Conservation (phyloP, 192 early-diverging fungal species). For the Geranomyces variabilis region DNA sequence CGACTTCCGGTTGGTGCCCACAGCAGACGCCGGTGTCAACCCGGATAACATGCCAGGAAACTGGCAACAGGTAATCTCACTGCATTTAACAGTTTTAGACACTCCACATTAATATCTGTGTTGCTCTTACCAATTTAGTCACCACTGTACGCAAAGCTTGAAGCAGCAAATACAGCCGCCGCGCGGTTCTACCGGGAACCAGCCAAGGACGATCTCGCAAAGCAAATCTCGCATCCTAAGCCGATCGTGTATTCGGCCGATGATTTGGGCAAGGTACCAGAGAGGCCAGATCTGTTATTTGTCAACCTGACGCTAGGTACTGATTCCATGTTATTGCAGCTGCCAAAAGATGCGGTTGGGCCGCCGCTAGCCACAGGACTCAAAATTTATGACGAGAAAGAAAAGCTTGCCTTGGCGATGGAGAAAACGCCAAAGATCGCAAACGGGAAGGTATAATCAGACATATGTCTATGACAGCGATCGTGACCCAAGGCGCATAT, state of each 20-base stretch:
- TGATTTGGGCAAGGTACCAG: neutral
- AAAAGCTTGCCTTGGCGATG: neutral
- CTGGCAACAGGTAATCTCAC: slow-evolving; percentile 58
- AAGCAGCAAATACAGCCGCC: slow-evolving; percentile 45
- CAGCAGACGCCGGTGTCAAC: slow-evolving; percentile 9
- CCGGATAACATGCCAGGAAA: slow-evolving; percentile 39
- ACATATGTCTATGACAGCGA: no score
- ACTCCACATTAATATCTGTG: no score
- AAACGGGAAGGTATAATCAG: slow-evolving; percentile 16
- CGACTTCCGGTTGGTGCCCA: slow-evolving; percentile 54
- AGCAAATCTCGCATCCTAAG: slow-evolving; percentile 20
- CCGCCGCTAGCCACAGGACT: slow-evolving; percentile 5
- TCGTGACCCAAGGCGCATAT: neutral
- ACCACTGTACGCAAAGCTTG: slow-evolving; percentile 49
- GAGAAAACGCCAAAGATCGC: slow-evolving; percentile 11
- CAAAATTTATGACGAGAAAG: slow-evolving; percentile 26
- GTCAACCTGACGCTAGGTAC: neutral
- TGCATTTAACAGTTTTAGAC: no score
- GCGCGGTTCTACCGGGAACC: slow-evolving; percentile 51
- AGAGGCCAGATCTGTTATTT: neutral
- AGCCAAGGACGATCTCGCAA: slow-evolving; percentile 11
- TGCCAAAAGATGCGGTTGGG: neutral
- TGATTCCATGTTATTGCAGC: neutral
- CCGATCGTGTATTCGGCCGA: slow-evolving; percentile 20
- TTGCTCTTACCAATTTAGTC: slow-evolving; percentile 29